Evolutionary conservation across 1,284 basidiomycete genomes (phyloP).

Genomic region (Ceratobasidium sp.): DNA sequence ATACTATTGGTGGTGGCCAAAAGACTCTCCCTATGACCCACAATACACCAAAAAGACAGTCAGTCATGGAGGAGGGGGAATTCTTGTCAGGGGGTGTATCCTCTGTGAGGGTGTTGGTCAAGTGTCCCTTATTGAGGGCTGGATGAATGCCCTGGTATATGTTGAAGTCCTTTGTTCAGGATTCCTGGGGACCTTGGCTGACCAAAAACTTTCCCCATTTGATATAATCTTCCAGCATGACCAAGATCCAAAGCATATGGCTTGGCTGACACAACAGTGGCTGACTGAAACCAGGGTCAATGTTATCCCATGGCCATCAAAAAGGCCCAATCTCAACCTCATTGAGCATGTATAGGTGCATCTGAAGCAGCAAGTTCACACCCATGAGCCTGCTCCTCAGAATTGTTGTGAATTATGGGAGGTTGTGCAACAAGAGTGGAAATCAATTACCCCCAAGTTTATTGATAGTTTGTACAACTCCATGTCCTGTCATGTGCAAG

Average conservation of each 20-base stretch:
- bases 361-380: too few relatives aligned
- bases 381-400: too few relatives aligned
- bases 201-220: background rate
- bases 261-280: background rate
- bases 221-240: background rate
- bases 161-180: background rate
- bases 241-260: background rate
- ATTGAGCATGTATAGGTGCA: background rate
- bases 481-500: background rate
- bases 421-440: too few relatives aligned
- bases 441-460: background rate
- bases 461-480: slow-evolving; percentile 10
- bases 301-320: background rate
- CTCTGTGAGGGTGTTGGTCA: background rate
- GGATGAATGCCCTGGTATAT: background rate
- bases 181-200: background rate
- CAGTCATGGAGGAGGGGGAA: background rate
- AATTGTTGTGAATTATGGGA: too few relatives aligned
- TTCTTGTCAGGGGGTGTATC: background rate
- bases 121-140: background rate
- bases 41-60: background rate
- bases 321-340: background rate
- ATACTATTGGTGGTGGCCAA: background rate
- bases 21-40: background rate
- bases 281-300: background rate